Conservation (phyloP, 768 basidiomycete species). For the Boletus rubroflammeus region DNA sequence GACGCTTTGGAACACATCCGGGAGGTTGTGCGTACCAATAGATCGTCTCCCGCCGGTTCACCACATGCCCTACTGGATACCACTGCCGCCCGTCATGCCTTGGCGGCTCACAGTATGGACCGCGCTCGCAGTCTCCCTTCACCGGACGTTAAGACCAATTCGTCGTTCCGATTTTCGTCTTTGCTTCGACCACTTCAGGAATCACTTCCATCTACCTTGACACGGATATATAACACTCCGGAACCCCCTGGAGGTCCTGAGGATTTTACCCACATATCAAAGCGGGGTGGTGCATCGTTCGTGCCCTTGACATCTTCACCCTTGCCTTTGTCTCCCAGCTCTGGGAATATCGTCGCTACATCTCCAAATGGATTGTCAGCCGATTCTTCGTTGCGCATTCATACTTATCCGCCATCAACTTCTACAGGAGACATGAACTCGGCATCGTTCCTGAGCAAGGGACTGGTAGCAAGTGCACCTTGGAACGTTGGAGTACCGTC, state of each 20-base stretch:
- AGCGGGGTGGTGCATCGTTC: conserved; percentile 51
- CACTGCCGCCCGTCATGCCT: conserved; percentile 41
- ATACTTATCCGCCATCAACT: conserved; percentile 81
- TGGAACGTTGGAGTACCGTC: conserved; percentile 72
- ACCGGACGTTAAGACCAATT: conserved; percentile 30
- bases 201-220: conserved; percentile 37
- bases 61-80: conserved; percentile 51
- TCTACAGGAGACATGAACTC: conserved; percentile 46
- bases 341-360: conserved; percentile 3
- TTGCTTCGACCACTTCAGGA: conserved; percentile 71
- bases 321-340: conserved; percentile 16
- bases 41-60: conserved; percentile 28
- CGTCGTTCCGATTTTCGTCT: conserved; percentile 61
- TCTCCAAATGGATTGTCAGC: conserved; percentile 9
- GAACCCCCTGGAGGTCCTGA: conserved; percentile 43
- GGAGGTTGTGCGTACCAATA: conserved; percentile 61
- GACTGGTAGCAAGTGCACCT: conserved; percentile 32
- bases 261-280: conserved; percentile 71
- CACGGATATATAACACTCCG: conserved; percentile 30
- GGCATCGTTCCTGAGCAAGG: conserved; percentile 38
- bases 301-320: conserved; percentile 54
- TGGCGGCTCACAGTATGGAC: conserved; percentile 31
- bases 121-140: conserved; percentile 40
- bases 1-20: conserved; percentile 79
- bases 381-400: conserved; percentile 40